Conservation (phyloP, 768 basidiomycete genomes). For the Grammothele lineata region DNA sequence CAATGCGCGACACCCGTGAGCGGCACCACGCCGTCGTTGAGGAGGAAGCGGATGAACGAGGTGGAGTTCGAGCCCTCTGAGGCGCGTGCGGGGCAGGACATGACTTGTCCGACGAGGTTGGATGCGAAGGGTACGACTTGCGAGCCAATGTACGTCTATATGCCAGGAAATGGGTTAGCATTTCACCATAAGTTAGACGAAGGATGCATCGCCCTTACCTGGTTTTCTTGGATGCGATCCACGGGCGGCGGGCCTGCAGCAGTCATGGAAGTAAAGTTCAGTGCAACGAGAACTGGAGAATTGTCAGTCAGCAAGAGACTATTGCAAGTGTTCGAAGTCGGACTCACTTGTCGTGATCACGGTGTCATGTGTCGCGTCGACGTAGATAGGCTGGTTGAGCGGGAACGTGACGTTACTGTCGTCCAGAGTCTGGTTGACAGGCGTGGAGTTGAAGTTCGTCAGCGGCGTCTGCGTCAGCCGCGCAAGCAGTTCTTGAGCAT, state of each 20-base stretch:
- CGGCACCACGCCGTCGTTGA: slow-evolving; percentile 48
- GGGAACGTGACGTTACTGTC: slow-evolving; percentile 33
- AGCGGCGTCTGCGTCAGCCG: slow-evolving; percentile 37
- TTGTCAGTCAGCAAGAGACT: background rate
- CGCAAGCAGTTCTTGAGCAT: slow-evolving; percentile 40
- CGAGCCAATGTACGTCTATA: slow-evolving; percentile 36
- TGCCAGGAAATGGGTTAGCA: background rate
- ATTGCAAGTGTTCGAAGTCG: background rate
- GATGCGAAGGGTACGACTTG: slow-evolving; percentile 44
- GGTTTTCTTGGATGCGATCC: slow-evolving; percentile 31
- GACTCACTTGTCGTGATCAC: slow-evolving; percentile 35
- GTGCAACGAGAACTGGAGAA: slow-evolving; percentile 34
- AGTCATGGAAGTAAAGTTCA: slow-evolving; percentile 42
- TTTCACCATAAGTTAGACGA: no score
- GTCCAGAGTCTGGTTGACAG: slow-evolving; percentile 44
- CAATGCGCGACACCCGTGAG: slow-evolving; percentile 42
- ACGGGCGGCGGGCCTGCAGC: slow-evolving; percentile 36
- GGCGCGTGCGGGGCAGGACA: slow-evolving; percentile 31
- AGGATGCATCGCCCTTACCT: slow-evolving; percentile 15
- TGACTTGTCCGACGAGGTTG: slow-evolving; percentile 44
- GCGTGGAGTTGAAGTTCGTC: slow-evolving; percentile 34
- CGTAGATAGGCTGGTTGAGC: slow-evolving; percentile 36
- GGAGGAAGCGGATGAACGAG: slow-evolving; percentile 36
- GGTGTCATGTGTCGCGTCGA: slow-evolving; percentile 44
- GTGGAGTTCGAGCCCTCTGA: slow-evolving; percentile 19